Percentiles rank a stretch among this genome's conserved stretches.
phyloP scores from a whole-genome alignment of 1,139 yeast genomes.

The Spathaspora sp. region DNA sequence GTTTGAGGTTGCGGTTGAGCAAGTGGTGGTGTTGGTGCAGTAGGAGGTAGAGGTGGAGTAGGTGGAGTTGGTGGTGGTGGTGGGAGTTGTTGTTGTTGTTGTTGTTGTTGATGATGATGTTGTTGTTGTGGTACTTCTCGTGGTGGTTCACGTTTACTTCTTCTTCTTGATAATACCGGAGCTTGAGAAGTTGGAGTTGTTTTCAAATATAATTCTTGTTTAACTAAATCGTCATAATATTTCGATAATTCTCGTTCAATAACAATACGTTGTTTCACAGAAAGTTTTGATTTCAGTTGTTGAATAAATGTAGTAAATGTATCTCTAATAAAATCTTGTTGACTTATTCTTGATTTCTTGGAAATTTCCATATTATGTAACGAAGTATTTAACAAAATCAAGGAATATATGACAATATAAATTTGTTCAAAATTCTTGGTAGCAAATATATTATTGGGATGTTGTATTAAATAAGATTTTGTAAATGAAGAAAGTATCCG shows the following conservation, averaged over 20 bases:
- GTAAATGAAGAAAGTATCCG: constrained; percentile 70
- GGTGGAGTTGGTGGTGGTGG: constrained; percentile 3
- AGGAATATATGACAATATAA: constrained; percentile 71
- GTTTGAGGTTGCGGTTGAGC: background rate
- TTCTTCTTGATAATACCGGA: background rate
- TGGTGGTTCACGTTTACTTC: background rate
- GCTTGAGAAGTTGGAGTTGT: constrained; percentile 13
- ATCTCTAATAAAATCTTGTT: constrained; percentile 54
- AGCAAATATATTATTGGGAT: constrained; percentile 50
- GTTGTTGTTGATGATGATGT: no score
- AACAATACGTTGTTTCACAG: constrained; percentile 39
- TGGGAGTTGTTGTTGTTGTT: no score
- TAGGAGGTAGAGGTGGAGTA: constrained; percentile 4
- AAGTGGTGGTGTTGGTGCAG: background rate
- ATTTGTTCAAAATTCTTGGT: constrained; percentile 59
- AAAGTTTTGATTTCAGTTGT: constrained; percentile 30
- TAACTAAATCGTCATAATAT: constrained; percentile 42
- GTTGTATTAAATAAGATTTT: constrained; percentile 59
- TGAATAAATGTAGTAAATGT: constrained; percentile 49
- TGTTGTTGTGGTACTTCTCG: constrained; percentile 4
- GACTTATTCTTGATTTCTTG: constrained; percentile 42
- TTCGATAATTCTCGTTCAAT: constrained; percentile 45
- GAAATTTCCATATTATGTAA: constrained; percentile 53
- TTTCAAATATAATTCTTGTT: constrained; percentile 42
- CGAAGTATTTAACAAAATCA: constrained; percentile 72